Evolutionary conservation across 2,329 filamentous ascomycete species (phyloP).

Genomic region (Fusarium guadeloupense): DNA sequence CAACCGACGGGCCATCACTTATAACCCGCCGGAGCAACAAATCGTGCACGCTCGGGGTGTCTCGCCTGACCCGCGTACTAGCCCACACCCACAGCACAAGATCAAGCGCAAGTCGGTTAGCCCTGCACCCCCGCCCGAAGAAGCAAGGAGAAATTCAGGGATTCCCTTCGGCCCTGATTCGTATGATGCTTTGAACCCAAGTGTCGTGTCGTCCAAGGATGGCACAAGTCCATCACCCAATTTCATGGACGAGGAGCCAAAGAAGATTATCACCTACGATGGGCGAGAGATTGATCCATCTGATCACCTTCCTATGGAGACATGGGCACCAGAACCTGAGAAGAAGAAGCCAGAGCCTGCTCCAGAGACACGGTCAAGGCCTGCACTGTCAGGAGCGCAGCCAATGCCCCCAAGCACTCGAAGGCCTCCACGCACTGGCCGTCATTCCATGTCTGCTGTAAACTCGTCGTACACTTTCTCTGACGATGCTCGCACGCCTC

Average conservation of each 20-base stretch:
- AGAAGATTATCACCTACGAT: conserved; percentile 78
- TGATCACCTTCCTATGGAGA: conserved; percentile 79
- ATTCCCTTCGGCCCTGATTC: conserved; percentile 80
- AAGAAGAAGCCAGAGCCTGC: conserved; percentile 50
- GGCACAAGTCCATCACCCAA: conserved; percentile 50
- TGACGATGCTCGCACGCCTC: conserved; percentile 48
- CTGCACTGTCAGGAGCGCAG: conserved; percentile 62
- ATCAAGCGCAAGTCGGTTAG: conserved; percentile 79
- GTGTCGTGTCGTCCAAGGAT: conserved; percentile 48
- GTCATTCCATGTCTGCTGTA: conserved; percentile 57
- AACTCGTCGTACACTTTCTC: conserved; percentile 45
- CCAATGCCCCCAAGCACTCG: conserved; percentile 61
- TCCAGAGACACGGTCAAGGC: conserved; percentile 51
- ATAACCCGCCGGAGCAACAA: conserved; percentile 48
- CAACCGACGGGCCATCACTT: conserved; percentile 54
- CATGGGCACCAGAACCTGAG: conserved; percentile 81
- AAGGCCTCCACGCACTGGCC: conserved; percentile 61
- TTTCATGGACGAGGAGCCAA: conserved; percentile 60
- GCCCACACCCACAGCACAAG: conserved; percentile 59
- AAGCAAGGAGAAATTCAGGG: conserved; percentile 63
- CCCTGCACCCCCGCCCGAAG: conserved; percentile 66
- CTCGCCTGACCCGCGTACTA: conserved; percentile 50
- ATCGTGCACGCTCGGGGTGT: conserved; percentile 41
- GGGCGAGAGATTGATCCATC: conserved; percentile 82
- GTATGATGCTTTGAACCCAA: conserved; percentile 77